Evolutionary conservation across 2,329 filamentous ascomycete genomes (phyloP).

Genomic region (Cercospora nicotianae): DNA sequence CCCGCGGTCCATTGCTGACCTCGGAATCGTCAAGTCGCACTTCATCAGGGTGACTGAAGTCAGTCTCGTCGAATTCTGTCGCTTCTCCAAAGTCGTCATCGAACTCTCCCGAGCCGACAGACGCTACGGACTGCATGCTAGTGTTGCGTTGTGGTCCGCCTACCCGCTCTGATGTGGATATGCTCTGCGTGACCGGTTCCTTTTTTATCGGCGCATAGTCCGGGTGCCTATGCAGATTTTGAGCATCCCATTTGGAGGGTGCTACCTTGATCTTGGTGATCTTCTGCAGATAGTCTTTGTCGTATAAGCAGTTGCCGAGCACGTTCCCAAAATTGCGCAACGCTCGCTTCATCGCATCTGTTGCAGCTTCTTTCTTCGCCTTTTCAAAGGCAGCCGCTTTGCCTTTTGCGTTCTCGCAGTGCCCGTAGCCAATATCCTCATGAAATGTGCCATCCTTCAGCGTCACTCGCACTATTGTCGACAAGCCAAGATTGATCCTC

Average conservation of each 20-base stretch:
- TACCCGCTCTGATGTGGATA: conserved; percentile 16
- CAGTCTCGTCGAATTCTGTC: conserved; percentile 58
- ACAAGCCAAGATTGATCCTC: conserved; percentile 81
- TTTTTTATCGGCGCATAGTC: conserved; percentile 67
- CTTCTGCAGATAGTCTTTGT: conserved; percentile 87
- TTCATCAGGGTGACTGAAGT: conserved; percentile 69
- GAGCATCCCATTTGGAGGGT: conserved; percentile 74
- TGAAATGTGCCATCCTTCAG: conserved; percentile 93
- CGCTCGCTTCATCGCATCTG: conserved; percentile 87
- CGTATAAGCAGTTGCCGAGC: conserved; percentile 97
- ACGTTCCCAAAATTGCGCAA: conserved; percentile 93
- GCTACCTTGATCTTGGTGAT: conserved; percentile 85
- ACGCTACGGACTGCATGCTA: conserved; percentile 37
- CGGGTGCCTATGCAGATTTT: conserved; percentile 76
- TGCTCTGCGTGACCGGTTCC: conserved; percentile 41
- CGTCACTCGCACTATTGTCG: conserved; percentile 86
- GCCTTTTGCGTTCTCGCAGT: conserved; percentile 92
- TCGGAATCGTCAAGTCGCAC: conserved; percentile 55
- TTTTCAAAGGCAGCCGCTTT: conserved; percentile 98
- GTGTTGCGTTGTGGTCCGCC: conserved; percentile 26
- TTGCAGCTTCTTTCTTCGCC: conserved; percentile 96
- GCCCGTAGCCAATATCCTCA: conserved; percentile 95
- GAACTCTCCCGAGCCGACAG: conserved; percentile 44
- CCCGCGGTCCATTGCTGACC: conserved; percentile 20
- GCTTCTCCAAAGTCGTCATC: conserved; percentile 57